A percentile compares a stretch with the other conserved stretches of the same genome.
phyloP scores from a whole-genome alignment of 2,329 filamentous ascomycete genomes.

The Aspergillaceae sp. region DNA sequence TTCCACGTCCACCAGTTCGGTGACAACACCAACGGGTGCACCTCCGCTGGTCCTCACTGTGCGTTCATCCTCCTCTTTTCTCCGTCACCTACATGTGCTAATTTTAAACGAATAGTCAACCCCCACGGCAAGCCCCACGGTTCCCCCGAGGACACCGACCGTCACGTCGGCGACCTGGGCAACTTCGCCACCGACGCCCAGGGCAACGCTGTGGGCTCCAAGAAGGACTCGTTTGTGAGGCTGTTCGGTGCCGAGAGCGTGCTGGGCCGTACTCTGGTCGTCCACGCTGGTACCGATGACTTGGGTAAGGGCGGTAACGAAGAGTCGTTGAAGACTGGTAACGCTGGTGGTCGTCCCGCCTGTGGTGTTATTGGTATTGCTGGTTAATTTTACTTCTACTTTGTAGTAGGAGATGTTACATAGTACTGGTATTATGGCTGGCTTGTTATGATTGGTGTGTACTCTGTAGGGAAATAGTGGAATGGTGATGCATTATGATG shows the following conservation, averaged over 20 bases:
- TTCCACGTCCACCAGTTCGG: conserved; percentile 99
- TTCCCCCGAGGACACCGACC: conserved; percentile 68
- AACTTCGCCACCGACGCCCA: conserved; percentile 94
- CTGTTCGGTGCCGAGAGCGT: conserved; percentile 93
- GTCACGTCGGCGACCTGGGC: conserved; percentile 94
- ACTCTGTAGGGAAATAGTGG: no score
- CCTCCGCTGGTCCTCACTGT: conserved; percentile 96
- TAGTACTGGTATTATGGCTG: no score
- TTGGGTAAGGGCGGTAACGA: conserved; percentile 86
- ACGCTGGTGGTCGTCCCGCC: conserved; percentile 84
- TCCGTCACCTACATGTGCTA: not conserved
- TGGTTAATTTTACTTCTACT: conserved; percentile 42
- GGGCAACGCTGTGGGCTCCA: conserved; percentile 77
- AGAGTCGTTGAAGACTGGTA: conserved; percentile 97
- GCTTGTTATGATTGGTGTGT: no score
- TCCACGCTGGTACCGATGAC: conserved; percentile 92
- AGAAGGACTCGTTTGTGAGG: conserved; percentile 78
- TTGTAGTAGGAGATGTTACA: no score
- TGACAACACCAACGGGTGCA: conserved; percentile 99
- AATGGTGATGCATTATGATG: no score
- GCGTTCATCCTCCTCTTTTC: conserved; percentile 32
- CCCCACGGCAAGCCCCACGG: conserved; percentile 88
- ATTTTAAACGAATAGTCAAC: conserved; percentile 61
- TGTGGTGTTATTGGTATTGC: conserved; percentile 93
- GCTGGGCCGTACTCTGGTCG: conserved; percentile 89